These are phyloP conservation scores for Ascochyta clinopodiicola DNA, from an alignment of 2,329 filamentous ascomycete species.

Conservation along the genomic window DNA sequence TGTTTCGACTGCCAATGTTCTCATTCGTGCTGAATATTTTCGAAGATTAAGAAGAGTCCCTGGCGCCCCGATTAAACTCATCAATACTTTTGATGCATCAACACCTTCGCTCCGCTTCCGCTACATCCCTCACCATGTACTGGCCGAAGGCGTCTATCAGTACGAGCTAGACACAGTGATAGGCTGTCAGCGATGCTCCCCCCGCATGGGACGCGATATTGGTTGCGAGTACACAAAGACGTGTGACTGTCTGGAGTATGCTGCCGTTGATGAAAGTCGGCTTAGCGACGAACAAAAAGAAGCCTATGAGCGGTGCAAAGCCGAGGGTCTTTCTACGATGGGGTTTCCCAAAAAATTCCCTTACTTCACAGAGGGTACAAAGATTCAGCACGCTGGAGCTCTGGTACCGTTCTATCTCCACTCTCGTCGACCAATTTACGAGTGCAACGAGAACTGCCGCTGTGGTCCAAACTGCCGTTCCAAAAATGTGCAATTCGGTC, in stretches of 20 bases:
- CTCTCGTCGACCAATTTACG: conserved; percentile 68
- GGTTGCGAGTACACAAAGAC: conserved; percentile 68
- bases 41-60: conserved; percentile 35
- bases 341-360: conserved; percentile 63
- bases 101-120: conserved; percentile 67
- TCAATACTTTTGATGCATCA: conserved; percentile 66
- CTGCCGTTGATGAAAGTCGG: conserved; percentile 55
- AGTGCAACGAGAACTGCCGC: conserved; percentile 75
- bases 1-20: conserved; percentile 39
- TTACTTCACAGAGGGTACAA: conserved; percentile 58
- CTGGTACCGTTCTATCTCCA: conserved; percentile 54
- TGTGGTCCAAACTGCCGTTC: conserved; percentile 73
- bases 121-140: conserved; percentile 70
- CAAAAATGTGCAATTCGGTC: conserved; percentile 76
- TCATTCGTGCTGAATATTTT: conserved; percentile 51
- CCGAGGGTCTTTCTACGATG: conserved; percentile 34
- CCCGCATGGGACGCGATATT: conserved; percentile 58
- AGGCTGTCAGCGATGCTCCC: conserved; percentile 69
- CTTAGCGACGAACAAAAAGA: conserved; percentile 38
- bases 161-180: conserved; percentile 68
- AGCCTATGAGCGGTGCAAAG: conserved; percentile 26
- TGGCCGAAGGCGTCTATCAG: conserved; percentile 64
- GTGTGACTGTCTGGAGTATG: conserved; percentile 73
- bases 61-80: conserved; percentile 60
- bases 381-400: conserved; percentile 31